A percentile compares a stretch with the other conserved stretches of the same genome.
phyloP scores from a whole-genome alignment of 768 basidiomycete genomes.

The Lentinula edodes region DNA sequence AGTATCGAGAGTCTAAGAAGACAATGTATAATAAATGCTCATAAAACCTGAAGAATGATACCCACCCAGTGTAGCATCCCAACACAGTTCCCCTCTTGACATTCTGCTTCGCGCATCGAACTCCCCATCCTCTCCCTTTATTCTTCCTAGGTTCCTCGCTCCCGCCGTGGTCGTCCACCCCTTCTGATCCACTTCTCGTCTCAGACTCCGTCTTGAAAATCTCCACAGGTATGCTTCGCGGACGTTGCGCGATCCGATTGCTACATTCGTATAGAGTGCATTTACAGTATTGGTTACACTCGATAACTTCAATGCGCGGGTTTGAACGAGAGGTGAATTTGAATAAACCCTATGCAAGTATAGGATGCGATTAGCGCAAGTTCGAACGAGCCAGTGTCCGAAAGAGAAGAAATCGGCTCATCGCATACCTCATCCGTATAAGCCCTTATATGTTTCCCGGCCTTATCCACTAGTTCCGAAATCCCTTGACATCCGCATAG shows the following conservation, averaged over 20 bases:
- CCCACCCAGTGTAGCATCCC: constrained; percentile 66
- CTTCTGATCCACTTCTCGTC: not conserved
- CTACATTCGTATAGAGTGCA: constrained; percentile 26
- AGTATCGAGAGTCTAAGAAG: no score
- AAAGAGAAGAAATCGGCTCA: not conserved
- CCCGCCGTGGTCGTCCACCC: not conserved
- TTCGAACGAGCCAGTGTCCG: not conserved
- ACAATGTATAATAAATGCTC: constrained; percentile 10
- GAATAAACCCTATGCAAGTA: constrained; percentile 41
- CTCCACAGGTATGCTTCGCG: constrained; percentile 52
- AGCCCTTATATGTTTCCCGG: constrained; percentile 27
- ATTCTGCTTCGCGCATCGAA: constrained; percentile 31
- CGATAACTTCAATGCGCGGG: constrained; percentile 45
- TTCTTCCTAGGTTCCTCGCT: not conserved
- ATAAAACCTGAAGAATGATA: constrained; percentile 33
- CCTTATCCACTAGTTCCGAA: constrained; percentile 31
- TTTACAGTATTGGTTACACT: constrained; percentile 45
- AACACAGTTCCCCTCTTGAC: constrained; percentile 53
- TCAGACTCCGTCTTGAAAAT: constrained; percentile 58
- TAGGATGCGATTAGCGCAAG: not conserved
- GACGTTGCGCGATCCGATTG: constrained; percentile 58
- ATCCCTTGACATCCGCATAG: constrained; percentile 44
- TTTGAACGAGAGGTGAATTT: constrained; percentile 28
- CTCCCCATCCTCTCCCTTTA: constrained; percentile 49
- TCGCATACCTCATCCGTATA: constrained; percentile 36